Base-by-base conservation (phyloP, 768 basidiomycete genomes). In the Boletus subparvulus region DNA sequence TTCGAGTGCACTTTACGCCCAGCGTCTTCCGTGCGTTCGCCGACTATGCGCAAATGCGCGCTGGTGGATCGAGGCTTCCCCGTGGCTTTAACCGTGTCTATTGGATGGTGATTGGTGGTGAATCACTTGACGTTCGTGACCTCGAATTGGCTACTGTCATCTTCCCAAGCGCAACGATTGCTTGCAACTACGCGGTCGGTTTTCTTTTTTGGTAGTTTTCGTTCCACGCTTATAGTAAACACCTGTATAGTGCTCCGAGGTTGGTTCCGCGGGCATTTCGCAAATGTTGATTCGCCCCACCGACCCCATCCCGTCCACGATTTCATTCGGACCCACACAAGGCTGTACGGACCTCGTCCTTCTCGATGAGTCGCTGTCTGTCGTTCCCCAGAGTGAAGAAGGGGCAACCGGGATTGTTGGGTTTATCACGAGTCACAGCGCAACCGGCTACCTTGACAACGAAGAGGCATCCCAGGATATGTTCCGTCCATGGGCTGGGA, bases 21-120 rank as follows among this genome's bases (percentile, higher is more conserved):
- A 61, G 60, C n/a, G 48, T 61, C 5, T 61, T 61, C 40, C 60
- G 60, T 47, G 60, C 53, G 9, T 61, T 61, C 30, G 60, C 60
- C 21, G 60, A 61, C 52, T 56, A 55, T 42, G 53, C 60, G 4
- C 47, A 49, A n/a, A 19, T 50, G 40, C 60, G 53, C 19, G 30
- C 60, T 28, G 43, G 60, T 41, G 48, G 60, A 6, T 50, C 53
- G 26, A 50, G 60, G 30, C 35, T 61, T 16, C 60, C 60, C 24
- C 60, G 60, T 39, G 60, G 60, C 1, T 61, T 61, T 8, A 61
- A 61, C 24, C 60, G 60, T 24, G 60, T 61, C 21, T 56, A 61
- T 43, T 61, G 60, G 60, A 7, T 61, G 40, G 60, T 61, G 17
- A 61, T 61, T n/a, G 60, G 60, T 14, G 60, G 60, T 16, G 60